Percentiles rank a stretch among this genome's conserved stretches.
phyloP scores from a whole-genome alignment of 2,329 filamentous ascomycete species.

The Thelonectria discophora region DNA sequence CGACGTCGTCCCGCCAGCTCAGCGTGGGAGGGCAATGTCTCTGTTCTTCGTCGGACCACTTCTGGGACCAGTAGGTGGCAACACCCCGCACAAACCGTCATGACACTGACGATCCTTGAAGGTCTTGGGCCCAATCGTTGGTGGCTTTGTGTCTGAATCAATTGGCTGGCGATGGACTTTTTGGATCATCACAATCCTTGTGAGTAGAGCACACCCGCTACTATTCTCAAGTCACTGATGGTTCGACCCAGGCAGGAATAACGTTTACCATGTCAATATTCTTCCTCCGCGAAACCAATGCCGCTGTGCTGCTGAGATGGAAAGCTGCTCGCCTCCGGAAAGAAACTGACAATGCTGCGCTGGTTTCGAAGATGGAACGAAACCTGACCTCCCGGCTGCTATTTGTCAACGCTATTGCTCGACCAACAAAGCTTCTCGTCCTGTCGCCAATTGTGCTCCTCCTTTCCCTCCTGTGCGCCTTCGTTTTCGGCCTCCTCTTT shows the following conservation, averaged over 20 bases:
- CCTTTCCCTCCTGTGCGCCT: constrained; percentile 46
- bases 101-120: constrained; percentile 22
- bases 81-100: neutral
- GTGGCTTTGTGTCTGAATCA: constrained; percentile 56
- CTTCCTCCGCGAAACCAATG: constrained; percentile 44
- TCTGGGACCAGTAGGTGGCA: constrained; percentile 56
- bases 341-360: constrained; percentile 25
- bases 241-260: constrained; percentile 20
- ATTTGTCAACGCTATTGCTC: constrained; percentile 46
- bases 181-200: constrained; percentile 59
- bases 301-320: constrained; percentile 13
- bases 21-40: constrained; percentile 69
- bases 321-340: constrained; percentile 25
- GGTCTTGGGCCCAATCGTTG: constrained; percentile 44
- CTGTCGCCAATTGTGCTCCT: constrained; percentile 63
- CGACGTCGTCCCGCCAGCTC: constrained; percentile 65
- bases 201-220: constrained; percentile 20
- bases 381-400: constrained; percentile 29
- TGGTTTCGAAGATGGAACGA: constrained; percentile 28
- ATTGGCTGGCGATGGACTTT: constrained; percentile 61
- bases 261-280: constrained; percentile 27
- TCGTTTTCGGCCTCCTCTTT: constrained; percentile 49
- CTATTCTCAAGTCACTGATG: constrained; percentile 18
- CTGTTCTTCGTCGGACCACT: constrained; percentile 69
- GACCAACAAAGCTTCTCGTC: constrained; percentile 59